Conservation (phyloP, 75 land plant genomes). For the Cupressus sempervirens region DNA sequence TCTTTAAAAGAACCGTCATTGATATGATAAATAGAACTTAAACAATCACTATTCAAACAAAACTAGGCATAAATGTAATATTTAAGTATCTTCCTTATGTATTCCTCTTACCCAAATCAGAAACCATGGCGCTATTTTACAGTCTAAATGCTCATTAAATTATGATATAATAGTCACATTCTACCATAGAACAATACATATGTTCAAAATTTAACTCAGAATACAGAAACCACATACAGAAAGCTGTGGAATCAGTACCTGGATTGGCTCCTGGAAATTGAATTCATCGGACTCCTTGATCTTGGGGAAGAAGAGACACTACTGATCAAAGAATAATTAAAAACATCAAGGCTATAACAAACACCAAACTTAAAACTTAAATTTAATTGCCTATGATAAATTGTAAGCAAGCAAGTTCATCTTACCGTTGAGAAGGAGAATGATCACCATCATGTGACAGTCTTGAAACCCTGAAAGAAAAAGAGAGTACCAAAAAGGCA, state of each 20-base stretch:
- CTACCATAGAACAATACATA: not conserved
- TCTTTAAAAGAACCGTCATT: not conserved
- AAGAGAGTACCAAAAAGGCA: not conserved
- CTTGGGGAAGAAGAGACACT: not conserved
- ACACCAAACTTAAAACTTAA: not conserved
- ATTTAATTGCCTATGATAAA: not conserved
- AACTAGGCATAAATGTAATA: not conserved
- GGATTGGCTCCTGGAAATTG: constrained; percentile 36
- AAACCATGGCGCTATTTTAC: not conserved
- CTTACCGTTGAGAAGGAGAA: constrained; percentile 4
- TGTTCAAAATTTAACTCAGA: not conserved
- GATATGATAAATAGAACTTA: not conserved
- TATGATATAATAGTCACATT: not conserved
- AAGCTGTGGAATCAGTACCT: constrained; percentile 14
- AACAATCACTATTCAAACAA: not conserved
- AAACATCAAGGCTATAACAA: not conserved
- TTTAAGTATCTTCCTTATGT: not conserved
- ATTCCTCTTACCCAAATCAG: not conserved
- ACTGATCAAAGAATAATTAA: not conserved
- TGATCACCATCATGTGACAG: not conserved
- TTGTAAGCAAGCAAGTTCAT: not conserved
- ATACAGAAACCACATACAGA: not conserved
- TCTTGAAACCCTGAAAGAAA: constrained; percentile 20
- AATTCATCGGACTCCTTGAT: constrained; percentile 33
- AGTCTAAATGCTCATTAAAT: not conserved